phyloP scores from a whole-genome alignment of 768 basidiomycete genomes.

The Chalciporus pseudorubinellus region DNA sequence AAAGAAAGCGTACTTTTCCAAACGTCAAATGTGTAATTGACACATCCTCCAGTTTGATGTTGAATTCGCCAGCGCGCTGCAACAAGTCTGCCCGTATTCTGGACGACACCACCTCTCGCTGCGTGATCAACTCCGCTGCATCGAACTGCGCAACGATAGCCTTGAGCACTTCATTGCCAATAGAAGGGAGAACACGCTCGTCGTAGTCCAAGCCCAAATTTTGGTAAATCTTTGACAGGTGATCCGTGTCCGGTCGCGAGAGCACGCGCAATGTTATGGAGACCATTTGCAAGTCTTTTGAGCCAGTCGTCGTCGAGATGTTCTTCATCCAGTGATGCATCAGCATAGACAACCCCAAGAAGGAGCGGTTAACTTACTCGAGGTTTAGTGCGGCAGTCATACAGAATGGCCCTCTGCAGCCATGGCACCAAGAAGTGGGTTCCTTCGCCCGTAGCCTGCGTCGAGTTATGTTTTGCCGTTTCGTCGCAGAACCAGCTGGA shows the following conservation, averaged over 20 bases:
- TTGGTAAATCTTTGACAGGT: constrained; percentile 93
- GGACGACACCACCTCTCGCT: constrained; percentile 94
- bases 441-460: constrained; percentile 83
- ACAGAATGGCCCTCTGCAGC: constrained; percentile 94
- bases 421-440: constrained; percentile 96
- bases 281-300: constrained; percentile 98
- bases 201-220: constrained; percentile 94
- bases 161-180: constrained; percentile 97
- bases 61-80: constrained; percentile 93
- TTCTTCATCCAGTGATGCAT: constrained; percentile 51
- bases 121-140: constrained; percentile 94
- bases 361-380: constrained; percentile 51
- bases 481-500: background rate
- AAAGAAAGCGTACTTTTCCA: constrained; percentile 58
- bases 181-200: constrained; percentile 94
- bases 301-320: constrained; percentile 98
- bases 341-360: constrained; percentile 2
- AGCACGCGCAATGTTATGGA: constrained; percentile 95
- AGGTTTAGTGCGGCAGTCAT: constrained; percentile 97
- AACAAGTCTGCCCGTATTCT: constrained; percentile 90
- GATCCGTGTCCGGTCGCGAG: constrained; percentile 85
- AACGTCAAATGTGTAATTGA: constrained; percentile 92
- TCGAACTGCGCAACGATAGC: constrained; percentile 98
- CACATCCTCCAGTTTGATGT: constrained; percentile 94
- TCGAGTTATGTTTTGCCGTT: background rate